Evolutionary conservation across 192 early-diverging fungal species (phyloP).

Genomic region (Backusella mclennaniae): DNA sequence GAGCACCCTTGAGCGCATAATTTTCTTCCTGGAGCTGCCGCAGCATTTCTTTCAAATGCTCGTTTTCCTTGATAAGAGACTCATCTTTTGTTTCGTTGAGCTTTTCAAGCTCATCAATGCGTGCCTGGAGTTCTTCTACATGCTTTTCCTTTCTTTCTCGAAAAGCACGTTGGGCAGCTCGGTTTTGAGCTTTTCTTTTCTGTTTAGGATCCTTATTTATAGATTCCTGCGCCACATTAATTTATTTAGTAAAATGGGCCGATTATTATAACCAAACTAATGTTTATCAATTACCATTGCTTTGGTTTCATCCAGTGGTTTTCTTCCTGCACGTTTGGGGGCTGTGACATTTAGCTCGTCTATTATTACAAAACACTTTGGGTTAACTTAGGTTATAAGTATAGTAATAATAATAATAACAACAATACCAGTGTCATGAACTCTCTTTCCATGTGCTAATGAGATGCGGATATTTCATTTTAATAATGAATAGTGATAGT

Average conservation of each 20-base stretch:
- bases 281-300: constrained; percentile 16
- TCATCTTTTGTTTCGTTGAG: constrained; percentile 43
- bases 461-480: neutral
- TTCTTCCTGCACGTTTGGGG: constrained; percentile 30
- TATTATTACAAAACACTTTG: neutral
- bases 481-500: neutral
- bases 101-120: constrained; percentile 70
- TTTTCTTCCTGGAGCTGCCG: constrained; percentile 56
- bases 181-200: constrained; percentile 40
- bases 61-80: constrained; percentile 50
- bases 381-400: neutral
- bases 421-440: neutral
- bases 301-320: constrained; percentile 28
- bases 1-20: constrained; percentile 53
- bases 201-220: constrained; percentile 30
- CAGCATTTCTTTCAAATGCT: constrained; percentile 48
- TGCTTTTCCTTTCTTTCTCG: constrained; percentile 84
- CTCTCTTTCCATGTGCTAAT: neutral
- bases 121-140: constrained; percentile 76
- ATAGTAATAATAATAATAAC: neutral
- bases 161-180: constrained; percentile 38
- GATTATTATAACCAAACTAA: neutral
- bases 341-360: neutral
- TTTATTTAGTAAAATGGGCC: neutral
- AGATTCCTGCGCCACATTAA: neutral